Evolutionary conservation across 2,329 filamentous ascomycete species (phyloP).

Genomic region (Setomelanomma holmii): DNA sequence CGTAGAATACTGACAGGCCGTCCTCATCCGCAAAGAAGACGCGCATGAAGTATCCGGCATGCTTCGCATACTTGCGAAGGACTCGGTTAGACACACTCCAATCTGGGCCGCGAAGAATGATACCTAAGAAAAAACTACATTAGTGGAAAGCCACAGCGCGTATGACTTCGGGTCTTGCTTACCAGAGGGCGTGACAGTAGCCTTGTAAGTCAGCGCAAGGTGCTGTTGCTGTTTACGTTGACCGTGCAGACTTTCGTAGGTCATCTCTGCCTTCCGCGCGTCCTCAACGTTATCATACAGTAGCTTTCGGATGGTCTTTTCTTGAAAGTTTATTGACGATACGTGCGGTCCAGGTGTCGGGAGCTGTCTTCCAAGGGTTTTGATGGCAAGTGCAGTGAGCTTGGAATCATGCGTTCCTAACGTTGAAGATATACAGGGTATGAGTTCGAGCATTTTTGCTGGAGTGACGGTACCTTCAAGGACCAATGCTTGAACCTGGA

Average conservation of each 20-base stretch:
- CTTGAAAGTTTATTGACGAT: constrained; percentile 12
- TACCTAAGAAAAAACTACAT: constrained; percentile 7
- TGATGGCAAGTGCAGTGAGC: constrained; percentile 73
- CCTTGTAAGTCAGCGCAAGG: constrained; percentile 60
- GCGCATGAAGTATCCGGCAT: constrained; percentile 52
- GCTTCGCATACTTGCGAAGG: constrained; percentile 31
- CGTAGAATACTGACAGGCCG: constrained; percentile 68
- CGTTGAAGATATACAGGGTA: constrained; percentile 30
- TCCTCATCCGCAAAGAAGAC: constrained; percentile 79
- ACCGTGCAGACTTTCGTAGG: constrained; percentile 60
- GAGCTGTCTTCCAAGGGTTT: constrained; percentile 67
- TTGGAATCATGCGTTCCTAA: constrained; percentile 50
- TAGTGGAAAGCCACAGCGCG: neutral
- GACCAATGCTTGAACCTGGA: constrained; percentile 34
- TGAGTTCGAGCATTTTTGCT: constrained; percentile 13
- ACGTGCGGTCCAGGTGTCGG: constrained; percentile 25
- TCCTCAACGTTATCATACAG: constrained; percentile 16
- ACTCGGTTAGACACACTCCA: constrained; percentile 63
- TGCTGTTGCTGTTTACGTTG: constrained; percentile 59
- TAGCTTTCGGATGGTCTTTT: constrained; percentile 6
- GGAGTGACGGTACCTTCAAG: constrained; percentile 34
- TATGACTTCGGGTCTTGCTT: constrained; percentile 5
- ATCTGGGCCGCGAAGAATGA: constrained; percentile 55
- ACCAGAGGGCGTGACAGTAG: constrained; percentile 53
- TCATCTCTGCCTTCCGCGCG: constrained; percentile 55